phyloP scores from a whole-genome alignment of 306 rosid genomes.

The Carpinus viminea region DNA sequence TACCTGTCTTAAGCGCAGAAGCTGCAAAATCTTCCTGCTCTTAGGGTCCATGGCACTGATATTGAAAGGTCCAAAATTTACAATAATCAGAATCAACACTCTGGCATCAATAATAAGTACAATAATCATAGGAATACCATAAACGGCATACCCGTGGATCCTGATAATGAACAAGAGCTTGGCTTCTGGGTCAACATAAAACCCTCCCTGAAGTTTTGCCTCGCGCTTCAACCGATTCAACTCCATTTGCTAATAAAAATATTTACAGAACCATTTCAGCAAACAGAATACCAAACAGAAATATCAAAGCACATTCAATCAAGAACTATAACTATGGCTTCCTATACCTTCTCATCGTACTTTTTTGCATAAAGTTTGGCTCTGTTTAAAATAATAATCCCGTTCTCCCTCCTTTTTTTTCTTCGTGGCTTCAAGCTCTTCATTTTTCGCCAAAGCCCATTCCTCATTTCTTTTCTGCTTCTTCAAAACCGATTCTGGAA shows the following conservation, averaged over 20 bases:
- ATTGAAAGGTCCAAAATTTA: conserved; percentile 30
- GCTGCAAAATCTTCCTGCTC: conserved; percentile 75
- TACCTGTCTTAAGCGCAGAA: conserved; percentile 83
- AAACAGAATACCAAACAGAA: not conserved
- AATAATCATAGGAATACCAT: not conserved
- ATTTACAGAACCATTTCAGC: not conserved
- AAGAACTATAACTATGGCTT: not conserved
- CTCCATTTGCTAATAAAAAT: conserved; percentile 54
- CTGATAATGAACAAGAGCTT: conserved; percentile 76
- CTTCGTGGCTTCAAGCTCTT: conserved; percentile 36
- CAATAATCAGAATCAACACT: not conserved
- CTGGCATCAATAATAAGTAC: not conserved
- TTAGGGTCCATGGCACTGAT: conserved; percentile 80
- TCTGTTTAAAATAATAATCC: conserved; percentile 57
- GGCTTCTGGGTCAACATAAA: conserved; percentile 75
- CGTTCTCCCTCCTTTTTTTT: conserved; percentile 43
- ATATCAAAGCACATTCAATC: not conserved
- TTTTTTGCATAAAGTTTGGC: conserved; percentile 63
- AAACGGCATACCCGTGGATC: conserved; percentile 66
- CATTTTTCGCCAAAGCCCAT: conserved; percentile 60
- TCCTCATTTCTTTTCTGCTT: conserved; percentile 70
- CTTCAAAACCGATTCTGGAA: conserved; percentile 69
- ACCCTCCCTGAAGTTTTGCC: conserved; percentile 83
- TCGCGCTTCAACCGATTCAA: conserved; percentile 71
- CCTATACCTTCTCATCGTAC: conserved; percentile 53